Evolutionary conservation across 768 basidiomycete genomes (phyloP), one percentile per base, ranked within the genome.

Genomic region (Boletales sp.): DNA sequence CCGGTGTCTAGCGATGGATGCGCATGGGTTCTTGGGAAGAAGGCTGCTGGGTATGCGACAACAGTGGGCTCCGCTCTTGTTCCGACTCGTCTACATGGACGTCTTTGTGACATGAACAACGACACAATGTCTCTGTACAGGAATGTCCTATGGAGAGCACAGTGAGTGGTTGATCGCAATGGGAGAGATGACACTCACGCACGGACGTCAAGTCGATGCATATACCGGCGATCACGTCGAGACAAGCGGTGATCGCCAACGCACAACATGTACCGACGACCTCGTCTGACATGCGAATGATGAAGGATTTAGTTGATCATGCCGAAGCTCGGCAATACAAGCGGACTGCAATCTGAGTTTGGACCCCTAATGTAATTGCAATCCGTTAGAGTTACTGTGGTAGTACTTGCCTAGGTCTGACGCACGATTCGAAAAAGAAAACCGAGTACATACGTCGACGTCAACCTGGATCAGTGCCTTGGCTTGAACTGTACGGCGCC

Each of bases 81-180:
- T 40, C 41, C 17, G 8, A 29, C 19, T 47, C 52, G n/a, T 65
- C 57, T 5, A 27, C 11, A 2, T 19, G 9, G 8, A 8, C n/a
- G 24, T 43, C 29, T 31, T 4, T 36, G 13, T 15, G 39, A 17
- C 49, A 45, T 8, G 58, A 41, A 38, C 59, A 68, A 11, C 35
- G 43, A 48, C 67, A 67, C 12, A 69, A 4, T 0, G 53, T 54
- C 54, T 62, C 56, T 2, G 67, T 64, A 9, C 60, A 67, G 15
- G 47, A 12, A 15, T 48, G 65, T 47, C 50, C 67, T 66, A 47
- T 6, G 12, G 11, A 19, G 4, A 15, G 21, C 9, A 14, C 9
- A 19, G 4, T 13, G 21, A 4, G 18, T 15, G 19, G 5, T 24
- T 21, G 32, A 45, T 12, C 38, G 17, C 37, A 11, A 18, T 18